These are phyloP conservation scores for Bruguiera hainesii DNA, from an alignment of 441 rosid species.

Conservation along the genomic window DNA sequence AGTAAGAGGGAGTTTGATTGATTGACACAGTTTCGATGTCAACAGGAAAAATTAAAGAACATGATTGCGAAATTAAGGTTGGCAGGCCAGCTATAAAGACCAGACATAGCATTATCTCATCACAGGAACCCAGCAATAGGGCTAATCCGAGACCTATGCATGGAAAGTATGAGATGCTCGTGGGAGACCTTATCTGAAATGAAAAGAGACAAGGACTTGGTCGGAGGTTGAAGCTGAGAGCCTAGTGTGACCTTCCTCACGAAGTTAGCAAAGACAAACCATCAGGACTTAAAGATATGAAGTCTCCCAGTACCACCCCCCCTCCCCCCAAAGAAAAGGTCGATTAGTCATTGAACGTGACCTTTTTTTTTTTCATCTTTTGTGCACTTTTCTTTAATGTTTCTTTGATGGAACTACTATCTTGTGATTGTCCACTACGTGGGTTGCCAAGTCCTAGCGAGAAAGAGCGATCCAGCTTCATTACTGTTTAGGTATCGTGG, in stretches of 20 bases:
- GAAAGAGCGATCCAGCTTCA: too few species aligned
- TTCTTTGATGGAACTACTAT: background rate
- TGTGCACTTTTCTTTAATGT: background rate
- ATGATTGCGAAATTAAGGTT: too few species aligned
- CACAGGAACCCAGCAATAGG: background rate
- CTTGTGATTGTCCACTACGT: background rate
- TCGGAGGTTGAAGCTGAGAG: slow-evolving; percentile 21
- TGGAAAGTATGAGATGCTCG: slow-evolving; percentile 8
- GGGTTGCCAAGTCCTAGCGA: background rate
- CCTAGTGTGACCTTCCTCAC: background rate
- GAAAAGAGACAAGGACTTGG: slow-evolving; percentile 19
- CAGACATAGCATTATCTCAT: slow-evolving; percentile 10
- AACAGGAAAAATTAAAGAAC: too few species aligned
- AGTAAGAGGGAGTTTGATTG: too few species aligned
- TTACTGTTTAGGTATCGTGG: too few species aligned
- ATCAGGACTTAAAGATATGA: background rate
- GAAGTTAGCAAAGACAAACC: slow-evolving; percentile 7
- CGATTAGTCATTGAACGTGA: slow-evolving; percentile 17
- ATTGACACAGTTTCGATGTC: too few species aligned
- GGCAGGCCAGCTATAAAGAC: slow-evolving; percentile 1
- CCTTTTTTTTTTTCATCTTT: background rate
- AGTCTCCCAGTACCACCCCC: too few species aligned
- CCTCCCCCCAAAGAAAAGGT: background rate
- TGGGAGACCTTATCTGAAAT: slow-evolving; percentile 18
- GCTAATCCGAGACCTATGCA: background rate